These are phyloP conservation scores for Ambrosia hybrid DNA, from an alignment of 140 eudicot genomes.

Conservation along the genomic window DNA sequence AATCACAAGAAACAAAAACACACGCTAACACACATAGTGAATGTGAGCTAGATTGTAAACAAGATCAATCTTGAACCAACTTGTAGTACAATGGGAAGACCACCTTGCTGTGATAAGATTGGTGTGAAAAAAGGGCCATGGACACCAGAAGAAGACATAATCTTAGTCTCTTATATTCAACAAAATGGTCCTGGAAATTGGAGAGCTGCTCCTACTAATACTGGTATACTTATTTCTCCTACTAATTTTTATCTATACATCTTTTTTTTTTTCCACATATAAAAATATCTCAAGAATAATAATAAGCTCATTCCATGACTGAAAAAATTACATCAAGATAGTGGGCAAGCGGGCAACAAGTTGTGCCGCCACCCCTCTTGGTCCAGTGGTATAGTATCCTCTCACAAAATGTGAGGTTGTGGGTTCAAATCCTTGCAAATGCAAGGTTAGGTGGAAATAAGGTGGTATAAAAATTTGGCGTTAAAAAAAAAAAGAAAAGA, in stretches of 20 bases:
- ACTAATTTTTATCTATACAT: not conserved
- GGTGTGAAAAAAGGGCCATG: slow-evolving; percentile 59
- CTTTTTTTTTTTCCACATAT: not conserved
- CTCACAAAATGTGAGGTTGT: no score
- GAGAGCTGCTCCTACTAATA: slow-evolving; percentile 54
- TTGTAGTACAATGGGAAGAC: slow-evolving; percentile 43
- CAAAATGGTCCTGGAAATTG: slow-evolving; percentile 56
- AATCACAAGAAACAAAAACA: slow-evolving; percentile 22
- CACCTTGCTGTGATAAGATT: slow-evolving; percentile 54
- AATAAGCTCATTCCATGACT: no score
- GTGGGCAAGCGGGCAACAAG: no score
- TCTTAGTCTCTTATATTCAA: slow-evolving; percentile 47
- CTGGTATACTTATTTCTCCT: slow-evolving; percentile 27
- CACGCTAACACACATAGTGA: slow-evolving; percentile 28
- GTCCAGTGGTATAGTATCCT: no score
- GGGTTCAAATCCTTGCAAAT: no score
- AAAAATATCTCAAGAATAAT: no score
- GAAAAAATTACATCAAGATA: no score
- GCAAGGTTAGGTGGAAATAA: no score
- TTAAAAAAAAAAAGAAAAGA: no score
- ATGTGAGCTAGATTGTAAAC: slow-evolving; percentile 15
- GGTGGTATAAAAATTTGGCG: no score
- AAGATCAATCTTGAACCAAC: slow-evolving; percentile 4
- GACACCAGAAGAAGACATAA: slow-evolving; percentile 56
- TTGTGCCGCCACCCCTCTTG: no score